Evolutionary conservation across 176 grass and related monocot genomes (phyloP), one percentile per base, ranked within the genome.

Genomic region (Calamus simplicifolius): DNA sequence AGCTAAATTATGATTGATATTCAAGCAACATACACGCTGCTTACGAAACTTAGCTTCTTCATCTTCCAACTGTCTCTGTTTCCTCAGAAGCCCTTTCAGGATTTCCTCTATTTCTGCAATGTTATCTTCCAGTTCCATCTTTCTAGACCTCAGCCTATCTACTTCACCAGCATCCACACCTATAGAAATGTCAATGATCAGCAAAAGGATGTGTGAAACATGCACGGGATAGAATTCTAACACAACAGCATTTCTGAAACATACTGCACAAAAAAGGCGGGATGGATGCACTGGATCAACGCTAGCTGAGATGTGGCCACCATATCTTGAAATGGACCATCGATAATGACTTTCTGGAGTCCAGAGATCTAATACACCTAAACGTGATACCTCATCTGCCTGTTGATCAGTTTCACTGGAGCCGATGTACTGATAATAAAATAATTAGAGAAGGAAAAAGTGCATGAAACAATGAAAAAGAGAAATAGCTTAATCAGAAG

Each of bases 281-380:
- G 87, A 75, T 19, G 55, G 65, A 54, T 56, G 8, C 49, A 87
- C 75, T 27, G 56, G 21, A 28, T 85, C 65, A 43, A 91, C 81
- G 59, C 6, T n/a, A 56, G 83, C 78, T 21, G 92, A 89, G n/a
- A 75, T 27, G 60, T 97, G 61, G 38, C 49, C 52, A 26, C 72
- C 62, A 59, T 97, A 97, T 81, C 87, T 82, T 62, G 92, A 97
- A 60, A 29, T 90, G 27, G 65, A 79, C 87, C 87, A 97, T 7
- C 78, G 58, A 52, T 97, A 97, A 78, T 91, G 87, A 69, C 84
- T 80, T 30, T 85, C 69, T 19, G 92, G 91, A 55, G 92, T 96
- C 92, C 92, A 96, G 61, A 96, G 63, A 73, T 90, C 83, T 38
- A 26, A 49, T 54, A 96, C 90, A 29, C 69, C 80, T 59, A 88